These are phyloP conservation scores for Tetratostichococcus sp. DNA, from an alignment of 139 green algal genomes.

Conservation along the genomic window DNA sequence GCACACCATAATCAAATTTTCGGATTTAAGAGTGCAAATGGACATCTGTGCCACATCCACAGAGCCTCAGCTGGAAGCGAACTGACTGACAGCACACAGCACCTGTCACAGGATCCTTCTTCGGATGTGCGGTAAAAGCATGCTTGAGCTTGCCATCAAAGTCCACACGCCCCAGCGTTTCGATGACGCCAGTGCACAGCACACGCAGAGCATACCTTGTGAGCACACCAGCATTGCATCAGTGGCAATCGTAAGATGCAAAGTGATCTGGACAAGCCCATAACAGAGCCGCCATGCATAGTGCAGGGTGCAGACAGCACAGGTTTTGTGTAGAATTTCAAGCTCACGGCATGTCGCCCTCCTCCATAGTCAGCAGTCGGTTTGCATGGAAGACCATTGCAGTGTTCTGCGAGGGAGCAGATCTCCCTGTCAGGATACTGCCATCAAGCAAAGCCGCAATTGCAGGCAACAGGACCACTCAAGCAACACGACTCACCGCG, in stretches of 20 bases:
- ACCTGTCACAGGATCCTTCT: conserved; percentile 60
- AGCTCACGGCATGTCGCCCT: conserved; percentile 67
- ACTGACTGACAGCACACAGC: neutral
- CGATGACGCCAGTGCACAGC: conserved; percentile 54
- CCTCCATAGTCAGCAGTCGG: conserved; percentile 68
- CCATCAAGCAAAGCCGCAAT: too few species aligned
- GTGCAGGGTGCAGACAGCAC: too few species aligned
- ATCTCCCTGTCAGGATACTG: neutral
- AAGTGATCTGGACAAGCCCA: too few species aligned
- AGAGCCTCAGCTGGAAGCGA: too few species aligned
- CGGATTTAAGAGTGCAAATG: too few species aligned
- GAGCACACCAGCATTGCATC: too few species aligned
- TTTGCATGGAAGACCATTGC: conserved; percentile 59
- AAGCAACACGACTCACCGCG: neutral
- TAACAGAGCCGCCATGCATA: too few species aligned
- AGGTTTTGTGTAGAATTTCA: too few species aligned
- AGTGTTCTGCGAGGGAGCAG: conserved; percentile 48
- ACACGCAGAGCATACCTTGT: conserved; percentile 22
- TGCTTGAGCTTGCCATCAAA: conserved; percentile 20
- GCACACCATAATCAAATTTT: too few species aligned
- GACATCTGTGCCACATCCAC: too few species aligned
- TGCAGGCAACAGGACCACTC: too few species aligned
- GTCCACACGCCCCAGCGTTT: conserved; percentile 54
- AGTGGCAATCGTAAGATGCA: too few species aligned
- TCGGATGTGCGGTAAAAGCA: conserved; percentile 81